phyloP scores from a whole-genome alignment of 176 grass and related monocot species.

The Cymbopogon citratus region DNA sequence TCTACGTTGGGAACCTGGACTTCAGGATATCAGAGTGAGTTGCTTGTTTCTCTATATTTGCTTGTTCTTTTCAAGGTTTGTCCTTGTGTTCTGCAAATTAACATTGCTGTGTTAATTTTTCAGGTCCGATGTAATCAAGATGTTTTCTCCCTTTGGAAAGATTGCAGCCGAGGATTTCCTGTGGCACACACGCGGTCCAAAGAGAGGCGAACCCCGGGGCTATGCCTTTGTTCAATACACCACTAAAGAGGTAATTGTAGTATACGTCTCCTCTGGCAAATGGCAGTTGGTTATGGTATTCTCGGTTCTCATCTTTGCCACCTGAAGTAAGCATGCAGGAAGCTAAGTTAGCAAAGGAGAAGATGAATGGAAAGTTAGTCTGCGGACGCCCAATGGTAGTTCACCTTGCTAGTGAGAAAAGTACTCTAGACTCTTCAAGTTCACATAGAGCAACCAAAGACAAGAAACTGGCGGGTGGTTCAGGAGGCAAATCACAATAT shows the following conservation, averaged over 20 bases:
- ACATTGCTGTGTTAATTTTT: slow-evolving; percentile 18
- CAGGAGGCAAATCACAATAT: slow-evolving; percentile 41
- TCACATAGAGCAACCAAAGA: slow-evolving; percentile 14
- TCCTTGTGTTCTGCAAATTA: not conserved
- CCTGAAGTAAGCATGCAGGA: slow-evolving; percentile 98
- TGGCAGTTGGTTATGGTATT: slow-evolving; percentile 2
- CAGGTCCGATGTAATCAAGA: slow-evolving; percentile 76
- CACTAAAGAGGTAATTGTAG: slow-evolving; percentile 72
- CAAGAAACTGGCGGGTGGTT: slow-evolving; percentile 37
- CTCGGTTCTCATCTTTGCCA: slow-evolving; percentile 51
- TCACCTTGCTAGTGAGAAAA: slow-evolving; percentile 76
- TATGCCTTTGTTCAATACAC: slow-evolving; percentile 92
- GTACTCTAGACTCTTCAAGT: slow-evolving; percentile 20
- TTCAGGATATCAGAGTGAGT: slow-evolving; percentile 79
- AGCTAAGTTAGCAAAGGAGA: slow-evolving; percentile 77
- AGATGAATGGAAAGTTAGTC: slow-evolving; percentile 78
- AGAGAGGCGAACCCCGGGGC: slow-evolving; percentile 76
- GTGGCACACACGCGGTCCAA: slow-evolving; percentile 77
- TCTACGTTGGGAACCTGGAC: slow-evolving; percentile 87
- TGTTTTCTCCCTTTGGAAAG: slow-evolving; percentile 87
- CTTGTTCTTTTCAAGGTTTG: not conserved
- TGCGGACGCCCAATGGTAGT: slow-evolving; percentile 70
- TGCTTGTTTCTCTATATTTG: not conserved
- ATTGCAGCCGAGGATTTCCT: slow-evolving; percentile 76
- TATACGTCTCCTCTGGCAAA: slow-evolving; percentile 23